Base-by-base conservation (phyloP, 106 monocot species). In the Dioscorea alata region DNA sequence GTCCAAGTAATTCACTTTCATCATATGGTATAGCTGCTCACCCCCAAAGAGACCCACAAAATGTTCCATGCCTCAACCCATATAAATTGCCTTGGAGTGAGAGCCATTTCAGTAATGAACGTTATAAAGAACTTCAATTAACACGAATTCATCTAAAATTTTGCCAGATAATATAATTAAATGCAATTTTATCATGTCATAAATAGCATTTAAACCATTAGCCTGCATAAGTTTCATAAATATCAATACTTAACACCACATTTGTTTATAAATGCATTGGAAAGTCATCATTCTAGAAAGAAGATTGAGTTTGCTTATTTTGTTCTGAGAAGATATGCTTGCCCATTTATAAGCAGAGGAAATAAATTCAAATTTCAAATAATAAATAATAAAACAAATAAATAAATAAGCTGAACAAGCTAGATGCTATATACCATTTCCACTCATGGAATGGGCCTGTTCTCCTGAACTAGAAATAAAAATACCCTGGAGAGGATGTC, bases 401-500 rank as follows among this genome's bases (percentile, higher is more conserved):
- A 4, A 21, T 22, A 59, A 22, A 20, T 63, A 63, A 17, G n/a
- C 2, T 54, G 19, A 61, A 60, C 13, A 14, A 1, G 57, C 33
- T 63, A 22, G 50, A 42, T 42, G 42, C 42, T 42, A 64, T 56
- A 20, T 90, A 94, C 94, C 94, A 84, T 90, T 94, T 71, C 84
- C 90, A 71, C 81, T 73, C 33, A 71, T 74, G 8, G 94, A 73
- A 70, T 94, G 94, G n/a, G 82, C 73, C 62, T 89, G 87, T 35
- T 94, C 94, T 33, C 86, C 94, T 52, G 90, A 80, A 69, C 87
- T 78, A 58, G 90, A 90, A 68, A 94, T 90, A 66, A 90, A 94
- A 34, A 90, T 90, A 17, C 94, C 90, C 94, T 94, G 73, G 2
- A 61, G 61, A 58, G 34, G 48, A 71, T 23, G 63, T 17, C 20